Conservation (phyloP, 371 early-diverging fungal species). For the Mucor irregularis region DNA sequence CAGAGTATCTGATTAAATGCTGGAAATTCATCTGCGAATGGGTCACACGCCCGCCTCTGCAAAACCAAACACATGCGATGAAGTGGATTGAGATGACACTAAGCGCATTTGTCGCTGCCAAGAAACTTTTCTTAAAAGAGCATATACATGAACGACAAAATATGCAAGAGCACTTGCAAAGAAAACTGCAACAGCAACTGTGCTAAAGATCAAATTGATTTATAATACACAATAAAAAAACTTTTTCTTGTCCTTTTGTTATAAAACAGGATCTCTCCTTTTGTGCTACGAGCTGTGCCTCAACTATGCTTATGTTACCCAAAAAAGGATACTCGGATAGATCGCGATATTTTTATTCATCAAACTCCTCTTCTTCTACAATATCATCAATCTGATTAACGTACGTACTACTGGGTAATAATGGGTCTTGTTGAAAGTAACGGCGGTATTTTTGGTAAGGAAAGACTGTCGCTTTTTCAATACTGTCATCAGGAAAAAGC, state of each 20-base stretch:
- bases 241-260: background rate
- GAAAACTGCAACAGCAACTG: background rate
- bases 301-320: background rate
- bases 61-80: constrained; percentile 6
- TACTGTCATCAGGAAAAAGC: constrained; percentile 71
- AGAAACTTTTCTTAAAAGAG: background rate
- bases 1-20: constrained; percentile 24
- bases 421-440: constrained; percentile 9
- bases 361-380: constrained; percentile 13
- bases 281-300: background rate
- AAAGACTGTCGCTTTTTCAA: constrained; percentile 73
- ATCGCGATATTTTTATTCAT: constrained; percentile 1
- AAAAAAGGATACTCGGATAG: background rate
- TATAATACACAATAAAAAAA: background rate
- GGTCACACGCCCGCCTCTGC: constrained; percentile 15
- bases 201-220: background rate
- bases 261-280: background rate
- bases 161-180: background rate
- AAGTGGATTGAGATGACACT: constrained; percentile 12
- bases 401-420: background rate
- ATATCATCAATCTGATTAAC: background rate
- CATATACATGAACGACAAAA: background rate
- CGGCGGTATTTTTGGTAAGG: constrained; percentile 61
- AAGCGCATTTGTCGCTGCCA: constrained; percentile 22
- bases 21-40: constrained; percentile 40